Conservation (phyloP, 2,329 filamentous ascomycete genomes). For the Triangularia setosa region DNA sequence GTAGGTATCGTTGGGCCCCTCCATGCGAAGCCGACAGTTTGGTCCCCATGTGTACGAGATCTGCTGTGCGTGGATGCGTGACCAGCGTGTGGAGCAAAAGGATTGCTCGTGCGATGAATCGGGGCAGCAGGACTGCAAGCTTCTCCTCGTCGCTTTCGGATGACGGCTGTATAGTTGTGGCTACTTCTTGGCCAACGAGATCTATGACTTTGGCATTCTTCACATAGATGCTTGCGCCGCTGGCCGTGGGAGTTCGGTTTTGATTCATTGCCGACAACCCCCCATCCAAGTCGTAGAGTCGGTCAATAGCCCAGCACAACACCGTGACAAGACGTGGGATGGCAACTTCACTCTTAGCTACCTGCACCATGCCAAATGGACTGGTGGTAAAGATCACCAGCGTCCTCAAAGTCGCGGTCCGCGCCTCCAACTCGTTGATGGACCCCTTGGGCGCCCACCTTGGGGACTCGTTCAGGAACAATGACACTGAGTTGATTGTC, state of each 20-base stretch:
- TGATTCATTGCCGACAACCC: neutral
- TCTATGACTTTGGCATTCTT: constrained; percentile 2
- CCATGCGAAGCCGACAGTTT: constrained; percentile 69
- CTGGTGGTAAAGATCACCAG: constrained; percentile 59
- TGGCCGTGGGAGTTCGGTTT: neutral
- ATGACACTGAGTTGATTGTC: constrained; percentile 61
- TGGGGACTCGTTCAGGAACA: constrained; percentile 56
- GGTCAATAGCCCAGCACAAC: constrained; percentile 61
- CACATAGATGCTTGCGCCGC: neutral
- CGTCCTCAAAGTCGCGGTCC: constrained; percentile 48
- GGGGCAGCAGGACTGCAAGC: constrained; percentile 34
- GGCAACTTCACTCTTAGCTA: constrained; percentile 64
- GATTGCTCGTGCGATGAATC: constrained; percentile 47
- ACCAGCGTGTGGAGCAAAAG: constrained; percentile 50
- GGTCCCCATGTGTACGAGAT: constrained; percentile 57
- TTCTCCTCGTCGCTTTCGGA: constrained; percentile 5
- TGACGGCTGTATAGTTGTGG: too few species aligned
- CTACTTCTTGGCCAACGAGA: constrained; percentile 2
- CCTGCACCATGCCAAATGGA: constrained; percentile 58
- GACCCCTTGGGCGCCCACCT: constrained; percentile 34
- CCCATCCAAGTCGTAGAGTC: constrained; percentile 60
- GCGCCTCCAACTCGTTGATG: constrained; percentile 38
- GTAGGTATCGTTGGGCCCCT: constrained; percentile 75
- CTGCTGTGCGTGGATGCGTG: constrained; percentile 44
- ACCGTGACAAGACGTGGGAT: constrained; percentile 73